Evolutionary conservation across 1,139 yeast genomes (phyloP), one percentile per base, ranked within the genome.

Genomic region (Yamadazyma pseudoaaseri): DNA sequence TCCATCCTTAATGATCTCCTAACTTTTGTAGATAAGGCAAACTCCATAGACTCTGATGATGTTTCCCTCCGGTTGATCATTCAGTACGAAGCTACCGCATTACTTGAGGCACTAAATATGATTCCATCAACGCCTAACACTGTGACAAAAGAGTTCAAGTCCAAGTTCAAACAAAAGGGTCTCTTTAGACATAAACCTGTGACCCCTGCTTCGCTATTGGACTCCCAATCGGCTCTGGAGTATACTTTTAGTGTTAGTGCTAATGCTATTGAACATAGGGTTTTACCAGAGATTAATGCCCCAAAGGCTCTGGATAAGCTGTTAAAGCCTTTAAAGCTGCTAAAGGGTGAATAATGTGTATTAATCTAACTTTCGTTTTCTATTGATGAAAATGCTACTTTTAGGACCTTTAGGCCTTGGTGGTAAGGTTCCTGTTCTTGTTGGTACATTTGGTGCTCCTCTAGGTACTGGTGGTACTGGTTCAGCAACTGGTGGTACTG

Each of bases 191-290:
- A n/a, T n/a, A n/a, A n/a, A n/a, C n/a, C n/a, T n/a, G n/a, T n/a
- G n/a, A n/a, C n/a, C n/a, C n/a, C n/a, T n/a, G n/a, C n/a, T n/a
- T n/a, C n/a, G n/a, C n/a, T n/a, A n/a, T n/a, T n/a, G n/a, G n/a
- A n/a, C n/a, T n/a, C n/a, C n/a, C n/a, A n/a, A n/a, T n/a, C 47
- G 3, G 35, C 25, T 4, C 39, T 47, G 9, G 48, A 42, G 20
- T 44, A 38, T 27, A 37, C 45, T n/a, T 42, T 40, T 24, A 43
- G 36, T 26, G 38, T 42, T 2, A 43, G 43, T 27, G 16, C 44
- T 21, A 43, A 46, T 27, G 48, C 49, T 7, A 46, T 46, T 18
- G 50, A 46, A 25, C 45, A 46, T 27, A 42, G 27, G 31, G 17
- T n/a, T n/a, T n/a, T n/a, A n/a, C n/a, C n/a, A n/a, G n/a, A n/a